Percentiles rank a stretch among this genome's conserved stretches.
Evolutionary conservation across 2,329 filamentous ascomycete species (phyloP).

Genomic region (Domatiomyces globalis): DNA sequence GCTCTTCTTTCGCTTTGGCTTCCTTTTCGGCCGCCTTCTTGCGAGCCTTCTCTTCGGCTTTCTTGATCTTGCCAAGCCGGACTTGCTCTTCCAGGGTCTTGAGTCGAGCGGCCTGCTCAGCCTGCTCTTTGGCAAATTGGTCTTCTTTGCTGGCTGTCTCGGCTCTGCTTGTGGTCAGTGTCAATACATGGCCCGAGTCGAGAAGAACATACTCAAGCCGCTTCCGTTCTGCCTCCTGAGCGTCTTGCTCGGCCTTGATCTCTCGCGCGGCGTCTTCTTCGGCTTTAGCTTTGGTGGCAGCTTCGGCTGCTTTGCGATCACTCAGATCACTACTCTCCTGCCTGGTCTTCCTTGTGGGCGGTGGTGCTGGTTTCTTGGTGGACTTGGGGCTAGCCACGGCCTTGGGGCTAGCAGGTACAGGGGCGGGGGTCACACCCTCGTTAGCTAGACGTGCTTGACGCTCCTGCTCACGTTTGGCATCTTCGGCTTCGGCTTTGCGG

Average conservation of each 20-base stretch:
- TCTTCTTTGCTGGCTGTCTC: conserved; percentile 62
- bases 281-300: conserved; percentile 41
- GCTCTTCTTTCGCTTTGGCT: conserved; percentile 74
- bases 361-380: conserved; percentile 57
- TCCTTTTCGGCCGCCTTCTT: conserved; percentile 80
- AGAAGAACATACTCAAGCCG: conserved; percentile 62
- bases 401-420: conserved; percentile 35
- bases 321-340: conserved; percentile 38
- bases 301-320: conserved; percentile 44
- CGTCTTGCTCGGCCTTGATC: conserved; percentile 54
- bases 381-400: conserved; percentile 28
- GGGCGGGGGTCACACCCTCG: conserved; percentile 52
- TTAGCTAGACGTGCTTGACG: conserved; percentile 69
- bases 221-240: conserved; percentile 57
- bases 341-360: conserved; percentile 57
- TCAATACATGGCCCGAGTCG: background rate
- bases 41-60: conserved; percentile 85
- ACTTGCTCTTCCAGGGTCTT: conserved; percentile 89
- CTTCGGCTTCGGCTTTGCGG: conserved; percentile 84
- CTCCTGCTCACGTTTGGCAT: conserved; percentile 74
- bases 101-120: conserved; percentile 68
- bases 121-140: conserved; percentile 64
- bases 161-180: conserved; percentile 40
- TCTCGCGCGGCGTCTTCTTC: conserved; percentile 57
- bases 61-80: conserved; percentile 81